Conservation (phyloP, 768 basidiomycete species). For the Leccinum imitatum region DNA sequence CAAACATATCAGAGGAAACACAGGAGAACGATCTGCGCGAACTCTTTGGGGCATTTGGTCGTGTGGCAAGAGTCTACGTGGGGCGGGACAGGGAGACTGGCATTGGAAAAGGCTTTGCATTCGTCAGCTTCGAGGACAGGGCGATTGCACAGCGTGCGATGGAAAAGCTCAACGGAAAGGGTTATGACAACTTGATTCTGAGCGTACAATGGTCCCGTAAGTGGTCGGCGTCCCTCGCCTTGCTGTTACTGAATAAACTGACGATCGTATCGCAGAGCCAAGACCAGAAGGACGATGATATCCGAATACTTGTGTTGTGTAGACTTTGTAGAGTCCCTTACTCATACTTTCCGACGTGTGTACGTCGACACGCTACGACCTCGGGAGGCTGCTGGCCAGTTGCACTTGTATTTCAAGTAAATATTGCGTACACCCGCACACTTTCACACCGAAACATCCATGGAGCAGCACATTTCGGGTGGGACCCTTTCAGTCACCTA, state of each 20-base stretch:
- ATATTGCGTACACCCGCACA: neutral
- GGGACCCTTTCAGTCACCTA: slow-evolving; percentile 38
- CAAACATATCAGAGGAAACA: slow-evolving; percentile 95
- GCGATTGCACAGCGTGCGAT: slow-evolving; percentile 82
- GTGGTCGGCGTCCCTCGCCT: slow-evolving; percentile 22
- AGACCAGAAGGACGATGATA: slow-evolving; percentile 41
- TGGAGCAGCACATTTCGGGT: slow-evolving; percentile 10
- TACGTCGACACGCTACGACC: neutral
- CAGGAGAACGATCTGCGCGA: slow-evolving; percentile 93
- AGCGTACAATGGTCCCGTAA: slow-evolving; percentile 65
- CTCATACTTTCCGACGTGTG: neutral
- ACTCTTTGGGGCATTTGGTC: slow-evolving; percentile 83
- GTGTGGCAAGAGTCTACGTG: slow-evolving; percentile 88
- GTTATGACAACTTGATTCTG: slow-evolving; percentile 89
- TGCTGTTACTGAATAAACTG: neutral
- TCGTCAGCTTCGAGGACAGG: slow-evolving; percentile 91
- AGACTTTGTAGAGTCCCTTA: neutral
- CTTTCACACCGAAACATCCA: neutral
- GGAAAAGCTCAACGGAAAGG: slow-evolving; percentile 87
- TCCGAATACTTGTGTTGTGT: neutral
- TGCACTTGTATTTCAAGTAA: neutral
- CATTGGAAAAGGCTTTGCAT: slow-evolving; percentile 94
- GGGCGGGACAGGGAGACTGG: slow-evolving; percentile 95
- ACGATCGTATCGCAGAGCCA: slow-evolving; percentile 35
- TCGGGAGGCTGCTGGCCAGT: neutral